Evolutionary conservation across 176 grass and related monocot species (phyloP).

Genomic region (Oropetium thomaeum): DNA sequence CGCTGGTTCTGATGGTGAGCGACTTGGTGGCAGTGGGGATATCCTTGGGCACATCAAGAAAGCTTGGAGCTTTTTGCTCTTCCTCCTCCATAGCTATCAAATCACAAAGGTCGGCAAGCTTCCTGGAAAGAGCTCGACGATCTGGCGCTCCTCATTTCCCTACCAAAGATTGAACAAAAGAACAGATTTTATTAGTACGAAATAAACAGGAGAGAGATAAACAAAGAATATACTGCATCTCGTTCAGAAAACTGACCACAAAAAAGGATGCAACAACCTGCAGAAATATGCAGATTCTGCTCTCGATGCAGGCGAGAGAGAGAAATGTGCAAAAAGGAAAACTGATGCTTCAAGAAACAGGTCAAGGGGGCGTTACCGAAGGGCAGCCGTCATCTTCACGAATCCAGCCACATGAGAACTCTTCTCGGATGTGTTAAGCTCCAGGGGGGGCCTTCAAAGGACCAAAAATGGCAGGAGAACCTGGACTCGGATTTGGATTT

Average conservation of each 20-base stretch:
- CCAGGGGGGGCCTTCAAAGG: constrained; percentile 19
- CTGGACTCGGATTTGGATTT: constrained; percentile 45
- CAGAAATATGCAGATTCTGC: constrained; percentile 25
- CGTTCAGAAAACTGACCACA: constrained; percentile 18
- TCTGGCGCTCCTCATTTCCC: constrained; percentile 39
- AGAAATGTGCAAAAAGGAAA: neutral
- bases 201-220: neutral
- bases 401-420: constrained; percentile 31
- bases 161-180: constrained; percentile 29
- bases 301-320: constrained; percentile 8
- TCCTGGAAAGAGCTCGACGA: constrained; percentile 29
- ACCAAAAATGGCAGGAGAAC: constrained; percentile 9
- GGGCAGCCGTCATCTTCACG: constrained; percentile 18
- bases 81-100: constrained; percentile 75
- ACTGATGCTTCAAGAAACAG: neutral
- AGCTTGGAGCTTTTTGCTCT: constrained; percentile 31
- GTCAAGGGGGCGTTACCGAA: constrained; percentile 12
- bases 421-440: neutral
- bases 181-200: neutral
- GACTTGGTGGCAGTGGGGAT: constrained; percentile 58
- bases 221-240: constrained; percentile 19
- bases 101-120: constrained; percentile 35
- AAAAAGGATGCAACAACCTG: neutral
- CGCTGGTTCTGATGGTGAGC: constrained; percentile 69
- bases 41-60: constrained; percentile 55